Base-by-base conservation (phyloP, 2,329 filamentous ascomycete genomes). In the Knoxdaviesia capensis region DNA sequence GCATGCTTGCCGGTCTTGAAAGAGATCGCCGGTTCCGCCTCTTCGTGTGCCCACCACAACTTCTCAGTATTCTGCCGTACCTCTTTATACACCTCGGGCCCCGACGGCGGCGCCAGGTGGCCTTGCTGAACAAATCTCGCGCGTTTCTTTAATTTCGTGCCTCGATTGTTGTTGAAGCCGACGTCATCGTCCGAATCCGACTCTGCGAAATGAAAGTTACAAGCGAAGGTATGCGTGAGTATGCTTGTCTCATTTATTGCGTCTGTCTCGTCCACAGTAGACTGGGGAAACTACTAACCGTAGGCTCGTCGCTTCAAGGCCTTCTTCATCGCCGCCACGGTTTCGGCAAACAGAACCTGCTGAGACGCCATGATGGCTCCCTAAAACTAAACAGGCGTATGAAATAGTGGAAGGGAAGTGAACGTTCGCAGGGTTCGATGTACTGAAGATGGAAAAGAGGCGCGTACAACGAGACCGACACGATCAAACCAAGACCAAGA, bases 161-260 rank as follows among this genome's bases (percentile, higher is more conserved):
- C 80, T 53, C 81, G 77, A 57, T 86, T 86, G 44, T 75, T 79
- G 50, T 71, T 71, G 50, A 71, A 67, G 46, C 77, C 69, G 51
- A 85, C 76, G 43, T 74, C 71, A 46, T 77, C 75, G 57, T 88
- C 83, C 45, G 80, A 83, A 40, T 87, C 82, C 50, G 77, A 83
- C 47, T 84, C 82, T 86, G 59, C 35, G 44, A 42, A 38, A 29
- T 31, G 11, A 34, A 9, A n/a, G 10, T 28, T 20, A 38, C 20
- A 20, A 20, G 20, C 20, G 20, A 20, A 20, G 20, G 20, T 20
- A 3, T 20, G 20, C 31, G 36, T 28, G 29, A 10, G 6, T 4
- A 35, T 45, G 10, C 38, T 39, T 31, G 45, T 46, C 38, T 45
- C 43, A 37, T 41, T 11, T 40, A 31, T 29, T 29, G 30, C 20